Evolutionary conservation across 345 rosid genomes (phyloP).

Genomic region (Carallia pectinifolia): DNA sequence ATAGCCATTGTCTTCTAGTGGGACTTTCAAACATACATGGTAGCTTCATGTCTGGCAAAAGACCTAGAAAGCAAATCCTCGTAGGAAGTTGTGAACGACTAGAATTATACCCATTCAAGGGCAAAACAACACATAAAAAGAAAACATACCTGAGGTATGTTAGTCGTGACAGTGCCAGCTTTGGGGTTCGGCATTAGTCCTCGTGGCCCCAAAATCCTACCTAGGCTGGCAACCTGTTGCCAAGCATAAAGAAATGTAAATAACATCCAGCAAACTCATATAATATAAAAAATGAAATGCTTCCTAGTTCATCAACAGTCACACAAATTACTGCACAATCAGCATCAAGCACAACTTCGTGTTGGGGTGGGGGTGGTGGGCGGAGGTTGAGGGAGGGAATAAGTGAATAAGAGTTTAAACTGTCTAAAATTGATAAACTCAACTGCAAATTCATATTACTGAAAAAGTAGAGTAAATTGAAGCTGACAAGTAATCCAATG

Average conservation of each 20-base stretch:
- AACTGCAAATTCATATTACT: too few relatives aligned
- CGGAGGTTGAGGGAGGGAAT: too few relatives aligned
- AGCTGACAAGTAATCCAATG: too few relatives aligned
- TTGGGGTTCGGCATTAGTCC: conserved; percentile 99
- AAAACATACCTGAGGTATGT: conserved; percentile 74
- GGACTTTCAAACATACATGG: too few relatives aligned
- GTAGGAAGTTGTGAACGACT: background rate
- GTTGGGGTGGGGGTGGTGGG: too few relatives aligned
- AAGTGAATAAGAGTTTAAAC: too few relatives aligned
- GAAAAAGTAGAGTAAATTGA: too few relatives aligned
- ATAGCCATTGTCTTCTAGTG: too few relatives aligned
- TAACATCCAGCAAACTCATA: background rate
- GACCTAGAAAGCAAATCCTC: background rate
- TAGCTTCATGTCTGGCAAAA: background rate
- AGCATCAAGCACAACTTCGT: too few relatives aligned
- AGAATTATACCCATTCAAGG: background rate
- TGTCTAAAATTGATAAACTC: too few relatives aligned
- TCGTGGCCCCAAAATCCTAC: conserved; percentile 95
- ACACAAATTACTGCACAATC: too few relatives aligned
- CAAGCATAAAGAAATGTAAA: conserved; percentile 14
- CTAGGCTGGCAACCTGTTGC: conserved; percentile 86
- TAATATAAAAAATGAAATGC: background rate
- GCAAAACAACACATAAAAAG: background rate
- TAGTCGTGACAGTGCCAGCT: conserved; percentile 90
- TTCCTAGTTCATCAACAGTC: background rate